Evolutionary conservation across 139 green algal genomes (phyloP).

Genomic region (Desmodesmus armatus): DNA sequence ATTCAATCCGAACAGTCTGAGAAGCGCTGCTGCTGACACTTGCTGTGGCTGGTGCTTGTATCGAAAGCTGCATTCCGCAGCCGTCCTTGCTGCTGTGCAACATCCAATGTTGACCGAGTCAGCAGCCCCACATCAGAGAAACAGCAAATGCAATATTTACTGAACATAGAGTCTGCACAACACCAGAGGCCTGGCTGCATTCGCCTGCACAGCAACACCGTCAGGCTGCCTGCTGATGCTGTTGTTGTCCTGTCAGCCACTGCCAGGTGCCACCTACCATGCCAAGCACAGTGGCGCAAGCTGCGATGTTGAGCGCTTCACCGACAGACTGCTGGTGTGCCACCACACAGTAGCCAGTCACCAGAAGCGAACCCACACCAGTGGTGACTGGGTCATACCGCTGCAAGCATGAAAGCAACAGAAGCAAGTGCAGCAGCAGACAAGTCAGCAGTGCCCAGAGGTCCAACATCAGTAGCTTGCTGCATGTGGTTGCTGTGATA

Average conservation of each 20-base stretch:
- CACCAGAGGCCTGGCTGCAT: neutral
- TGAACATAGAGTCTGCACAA: neutral
- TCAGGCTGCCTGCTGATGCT: neutral
- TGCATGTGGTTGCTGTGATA: neutral
- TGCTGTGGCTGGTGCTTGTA: neutral
- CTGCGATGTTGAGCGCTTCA: slow-evolving; percentile 34
- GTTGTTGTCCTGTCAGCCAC: neutral
- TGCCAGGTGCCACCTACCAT: neutral
- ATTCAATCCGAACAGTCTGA: neutral
- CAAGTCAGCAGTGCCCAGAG: neutral
- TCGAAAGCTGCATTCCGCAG: neutral
- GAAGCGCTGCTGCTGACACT: neutral
- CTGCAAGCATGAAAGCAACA: neutral
- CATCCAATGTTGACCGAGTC: neutral
- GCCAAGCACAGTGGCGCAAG: slow-evolving; percentile 20
- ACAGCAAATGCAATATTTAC: neutral
- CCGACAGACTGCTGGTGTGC: slow-evolving; percentile 17
- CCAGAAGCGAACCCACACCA: slow-evolving; percentile 11
- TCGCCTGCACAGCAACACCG: neutral
- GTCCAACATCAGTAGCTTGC: neutral
- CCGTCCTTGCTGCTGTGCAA: neutral
- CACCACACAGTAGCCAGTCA: slow-evolving; percentile 40
- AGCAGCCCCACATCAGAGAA: neutral
- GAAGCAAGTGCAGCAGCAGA: neutral
- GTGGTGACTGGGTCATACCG: slow-evolving; percentile 34